Conservation (phyloP, 129 eudicot species). For the Silybum marianum region DNA sequence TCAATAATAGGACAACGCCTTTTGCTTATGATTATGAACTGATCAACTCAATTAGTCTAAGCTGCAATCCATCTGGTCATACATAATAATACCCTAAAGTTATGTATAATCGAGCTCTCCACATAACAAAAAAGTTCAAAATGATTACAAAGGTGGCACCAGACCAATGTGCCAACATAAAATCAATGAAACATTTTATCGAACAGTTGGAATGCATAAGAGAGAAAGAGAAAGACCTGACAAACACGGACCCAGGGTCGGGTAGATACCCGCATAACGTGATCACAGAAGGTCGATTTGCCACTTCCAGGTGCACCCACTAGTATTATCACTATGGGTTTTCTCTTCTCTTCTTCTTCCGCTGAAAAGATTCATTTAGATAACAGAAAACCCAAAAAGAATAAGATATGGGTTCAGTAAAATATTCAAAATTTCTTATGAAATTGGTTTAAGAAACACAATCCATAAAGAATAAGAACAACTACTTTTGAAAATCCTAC, state of each 20-base stretch:
- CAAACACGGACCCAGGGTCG: constrained; percentile 93
- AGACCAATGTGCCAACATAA: neutral
- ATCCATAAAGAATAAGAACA: neutral
- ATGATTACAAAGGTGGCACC: neutral
- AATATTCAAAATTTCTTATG: neutral
- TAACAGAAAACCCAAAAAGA: neutral
- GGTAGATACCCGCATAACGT: constrained; percentile 55
- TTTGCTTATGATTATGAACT: neutral
- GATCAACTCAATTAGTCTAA: neutral
- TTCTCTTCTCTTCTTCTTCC: constrained; percentile 46
- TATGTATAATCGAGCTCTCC: neutral
- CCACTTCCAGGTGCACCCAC: constrained; percentile 98
- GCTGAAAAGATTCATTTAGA: constrained; percentile 23
- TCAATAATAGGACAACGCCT: neutral
- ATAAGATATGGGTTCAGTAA: neutral
- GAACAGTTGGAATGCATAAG: constrained; percentile 29
- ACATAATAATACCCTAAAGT: neutral
- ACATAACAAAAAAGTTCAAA: neutral
- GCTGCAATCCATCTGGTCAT: neutral
- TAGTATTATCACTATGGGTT: constrained; percentile 60
- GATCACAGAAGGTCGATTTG: constrained; percentile 89
- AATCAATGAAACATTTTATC: constrained; percentile 43
- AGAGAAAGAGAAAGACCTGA: constrained; percentile 56
- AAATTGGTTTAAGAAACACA: neutral
- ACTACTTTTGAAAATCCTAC: neutral